phyloP scores from a whole-genome alignment of 1,139 yeast genomes.

The Candida pseudoviswanathii region DNA sequence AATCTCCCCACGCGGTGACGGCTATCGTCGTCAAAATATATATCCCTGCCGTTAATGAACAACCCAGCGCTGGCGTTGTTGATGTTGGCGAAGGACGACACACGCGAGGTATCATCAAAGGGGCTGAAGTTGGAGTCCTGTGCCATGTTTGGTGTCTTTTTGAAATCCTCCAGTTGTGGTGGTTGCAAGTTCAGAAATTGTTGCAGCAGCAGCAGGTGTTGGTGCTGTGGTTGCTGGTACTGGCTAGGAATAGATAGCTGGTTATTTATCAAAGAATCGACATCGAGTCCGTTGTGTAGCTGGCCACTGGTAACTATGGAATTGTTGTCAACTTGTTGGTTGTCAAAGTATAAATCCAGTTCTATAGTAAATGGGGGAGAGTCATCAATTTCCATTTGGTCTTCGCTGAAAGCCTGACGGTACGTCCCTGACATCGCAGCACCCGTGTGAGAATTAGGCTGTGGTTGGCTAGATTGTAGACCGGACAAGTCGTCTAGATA shows the following conservation, averaged over 20 bases:
- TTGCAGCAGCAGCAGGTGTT: slow-evolving; percentile 2
- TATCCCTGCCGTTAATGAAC: slow-evolving; percentile 14
- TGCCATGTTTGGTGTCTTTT: slow-evolving; percentile 5
- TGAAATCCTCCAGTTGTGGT: slow-evolving; percentile 1
- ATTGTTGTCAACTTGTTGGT: slow-evolving; percentile 16
- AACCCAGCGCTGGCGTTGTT: slow-evolving; percentile 6
- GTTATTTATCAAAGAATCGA: slow-evolving; percentile 13
- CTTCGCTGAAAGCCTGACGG: slow-evolving; percentile 18
- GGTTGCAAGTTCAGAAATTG: slow-evolving; percentile 4
- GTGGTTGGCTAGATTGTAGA: slow-evolving; percentile 1
- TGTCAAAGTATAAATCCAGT: slow-evolving; percentile 28
- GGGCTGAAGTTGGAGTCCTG: slow-evolving; percentile 12
- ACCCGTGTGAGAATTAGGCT: slow-evolving; percentile 4
- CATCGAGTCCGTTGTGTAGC: slow-evolving; percentile 12
- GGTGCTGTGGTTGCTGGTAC: slow-evolving; percentile 9
- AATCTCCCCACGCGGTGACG: slow-evolving; percentile 15
- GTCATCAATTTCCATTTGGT: slow-evolving; percentile 42
- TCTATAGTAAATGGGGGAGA: slow-evolving; percentile 45
- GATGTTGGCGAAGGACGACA: slow-evolving; percentile 15
- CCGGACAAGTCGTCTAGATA: slow-evolving; percentile 1
- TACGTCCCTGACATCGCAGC: slow-evolving; percentile 36
- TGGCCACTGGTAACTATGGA: slow-evolving; percentile 15
- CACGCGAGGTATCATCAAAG: slow-evolving; percentile 16
- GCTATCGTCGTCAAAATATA: slow-evolving; percentile 15
- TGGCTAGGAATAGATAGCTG: slow-evolving; percentile 13